Conservation (phyloP, 192 early-diverging fungal species). For the Entomortierella beljakovae region DNA sequence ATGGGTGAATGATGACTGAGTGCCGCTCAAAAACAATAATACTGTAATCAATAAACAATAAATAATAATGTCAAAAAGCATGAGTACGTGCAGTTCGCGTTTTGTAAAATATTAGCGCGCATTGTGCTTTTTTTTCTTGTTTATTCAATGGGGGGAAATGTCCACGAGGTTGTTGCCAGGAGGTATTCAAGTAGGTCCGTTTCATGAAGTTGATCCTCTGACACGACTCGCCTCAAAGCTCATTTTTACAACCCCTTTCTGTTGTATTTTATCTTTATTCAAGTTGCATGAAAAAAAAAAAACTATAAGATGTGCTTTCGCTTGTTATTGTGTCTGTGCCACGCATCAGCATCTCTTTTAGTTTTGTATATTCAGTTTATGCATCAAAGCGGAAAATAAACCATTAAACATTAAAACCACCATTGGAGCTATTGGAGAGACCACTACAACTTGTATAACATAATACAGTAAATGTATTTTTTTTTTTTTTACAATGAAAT, state of each 20-base stretch:
- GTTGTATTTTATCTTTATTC: background rate
- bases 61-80: too few species aligned
- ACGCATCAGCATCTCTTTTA: background rate
- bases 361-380: background rate
- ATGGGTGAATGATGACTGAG: too few species aligned
- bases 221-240: background rate
- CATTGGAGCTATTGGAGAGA: background rate
- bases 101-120: background rate
- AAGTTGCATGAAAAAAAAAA: background rate
- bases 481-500: too few species aligned
- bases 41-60: background rate
- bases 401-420: background rate
- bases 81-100: background rate
- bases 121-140: background rate
- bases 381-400: background rate
- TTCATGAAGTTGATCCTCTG: background rate
- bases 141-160: background rate
- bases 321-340: background rate
- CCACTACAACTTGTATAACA: background rate
- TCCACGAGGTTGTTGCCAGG: background rate
- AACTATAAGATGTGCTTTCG: background rate
- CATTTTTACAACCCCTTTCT: background rate
- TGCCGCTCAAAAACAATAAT: background rate
- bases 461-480: background rate
- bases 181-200: background rate